Base-by-base conservation (phyloP, 768 basidiomycete species). In the Xanthoconium stramineum region DNA sequence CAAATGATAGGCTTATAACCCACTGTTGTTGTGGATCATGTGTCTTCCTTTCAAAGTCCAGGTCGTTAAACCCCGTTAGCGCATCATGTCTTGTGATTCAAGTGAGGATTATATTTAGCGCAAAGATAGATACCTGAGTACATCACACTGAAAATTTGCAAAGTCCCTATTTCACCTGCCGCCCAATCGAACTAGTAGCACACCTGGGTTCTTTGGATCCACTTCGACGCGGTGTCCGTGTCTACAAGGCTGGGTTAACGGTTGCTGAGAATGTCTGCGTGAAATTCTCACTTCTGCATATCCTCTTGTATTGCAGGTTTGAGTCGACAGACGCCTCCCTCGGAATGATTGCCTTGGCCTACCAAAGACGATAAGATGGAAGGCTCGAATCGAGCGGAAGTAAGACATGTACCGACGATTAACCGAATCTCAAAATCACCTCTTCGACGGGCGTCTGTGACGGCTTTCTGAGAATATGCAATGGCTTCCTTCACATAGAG, bases 401-500 rank as follows among this genome's bases (percentile, higher is more conserved):
- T 30, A 10, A 46, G 28, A 19, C 3, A 77, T 85, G 55, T 53
- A 88, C 94, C 94, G 48, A 96, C 94, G 58, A 98, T 96, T 49
- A 98, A 74, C 52, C 80, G 79, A 12, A 98, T 65, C 63, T 90
- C 80, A 4, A 74, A 63, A 52, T 86, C 79, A 3, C 88, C 89
- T 30, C 79, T 73, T 35, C 62, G 70, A 51, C 84, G 84, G 12
- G 89, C 92, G 28, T 79, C 69, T 60, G 80, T 66, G 36, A 97
- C 80, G 10, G 90, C 88, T 17, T 71, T 61, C 65, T 97, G 89
- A 0, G 89, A 84, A 55, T 80, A 80, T 39, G 79, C 70, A 51
- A 96, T 85, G 14, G 94, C 91, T 72, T 98, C 96, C 66, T 91
- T 91, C 55, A 96, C 94, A 69, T 89, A 95, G 5, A 98, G 77